Conservation (phyloP, 805 yeast species). For the Monosporozyma aquatica region DNA sequence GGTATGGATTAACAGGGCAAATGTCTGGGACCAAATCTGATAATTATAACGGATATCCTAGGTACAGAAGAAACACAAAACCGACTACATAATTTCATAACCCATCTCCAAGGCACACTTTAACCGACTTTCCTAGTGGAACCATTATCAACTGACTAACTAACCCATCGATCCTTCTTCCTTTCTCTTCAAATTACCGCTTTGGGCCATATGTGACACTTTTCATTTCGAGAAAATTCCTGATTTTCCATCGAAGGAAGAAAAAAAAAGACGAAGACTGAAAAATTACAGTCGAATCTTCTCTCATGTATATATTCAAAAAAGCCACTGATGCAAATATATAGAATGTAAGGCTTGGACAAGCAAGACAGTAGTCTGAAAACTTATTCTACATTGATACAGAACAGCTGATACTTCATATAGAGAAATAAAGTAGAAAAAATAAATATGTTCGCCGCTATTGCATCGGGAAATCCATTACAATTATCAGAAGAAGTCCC, state of each 20-base stretch:
- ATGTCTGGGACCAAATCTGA: slow-evolving; percentile 62
- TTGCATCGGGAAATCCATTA: slow-evolving; percentile 33
- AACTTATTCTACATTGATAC: too few relatives aligned
- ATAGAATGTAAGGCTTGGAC: too few relatives aligned
- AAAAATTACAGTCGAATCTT: too few relatives aligned
- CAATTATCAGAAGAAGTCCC: slow-evolving; percentile 31
- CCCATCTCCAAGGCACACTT: not conserved
- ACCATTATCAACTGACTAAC: too few relatives aligned
- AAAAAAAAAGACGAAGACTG: not conserved
- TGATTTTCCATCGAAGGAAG: not conserved
- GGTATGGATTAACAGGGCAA: slow-evolving; percentile 65
- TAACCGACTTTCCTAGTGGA: too few relatives aligned
- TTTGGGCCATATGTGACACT: too few relatives aligned
- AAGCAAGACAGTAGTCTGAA: too few relatives aligned
- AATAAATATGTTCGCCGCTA: slow-evolving; percentile 31
- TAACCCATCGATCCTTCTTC: too few relatives aligned
- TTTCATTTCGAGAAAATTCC: not conserved
- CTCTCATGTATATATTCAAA: too few relatives aligned
- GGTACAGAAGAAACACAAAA: slow-evolving; percentile 36
- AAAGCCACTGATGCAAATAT: too few relatives aligned
- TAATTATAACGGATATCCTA: slow-evolving; percentile 44
- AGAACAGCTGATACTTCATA: too few relatives aligned
- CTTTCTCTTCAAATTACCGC: too few relatives aligned
- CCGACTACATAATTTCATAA: slow-evolving; percentile 12
- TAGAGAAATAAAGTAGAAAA: not conserved